Evolutionary conservation across 805 yeast genomes (phyloP).

Genomic region (Ogataea angusta): DNA sequence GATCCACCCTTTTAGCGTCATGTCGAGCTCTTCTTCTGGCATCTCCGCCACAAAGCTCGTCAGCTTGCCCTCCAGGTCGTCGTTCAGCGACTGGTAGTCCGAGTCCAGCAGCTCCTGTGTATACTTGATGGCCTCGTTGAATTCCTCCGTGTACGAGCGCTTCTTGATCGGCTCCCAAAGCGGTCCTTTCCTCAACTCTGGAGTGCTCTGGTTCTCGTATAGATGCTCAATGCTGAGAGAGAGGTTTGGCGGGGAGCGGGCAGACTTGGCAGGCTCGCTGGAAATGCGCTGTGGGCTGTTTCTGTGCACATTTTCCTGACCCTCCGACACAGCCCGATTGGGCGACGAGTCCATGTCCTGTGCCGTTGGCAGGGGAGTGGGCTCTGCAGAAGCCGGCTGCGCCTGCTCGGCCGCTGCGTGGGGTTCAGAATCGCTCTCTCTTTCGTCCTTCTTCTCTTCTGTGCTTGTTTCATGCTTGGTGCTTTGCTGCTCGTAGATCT

Average conservation of each 20-base stretch:
- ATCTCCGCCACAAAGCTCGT: conserved; percentile 62
- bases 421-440: too few relatives aligned
- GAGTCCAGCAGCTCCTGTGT: conserved; percentile 30
- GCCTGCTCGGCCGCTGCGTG: too few relatives aligned
- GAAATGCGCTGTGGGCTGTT: too few relatives aligned
- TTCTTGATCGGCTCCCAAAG: conserved; percentile 1
- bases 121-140: conserved; percentile 31
- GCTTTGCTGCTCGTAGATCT: not conserved
- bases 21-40: conserved; percentile 65
- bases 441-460: too few relatives aligned
- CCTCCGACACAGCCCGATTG: not conserved
- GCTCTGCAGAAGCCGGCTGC: too few relatives aligned
- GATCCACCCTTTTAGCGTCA: conserved; percentile 74
- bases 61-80: conserved; percentile 65
- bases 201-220: conserved; percentile 21
- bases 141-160: conserved; percentile 28
- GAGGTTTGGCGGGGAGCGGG: not conserved
- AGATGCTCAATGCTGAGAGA: conserved; percentile 5
- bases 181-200: conserved; percentile 7
- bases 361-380: not conserved
- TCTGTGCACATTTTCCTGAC: not conserved
- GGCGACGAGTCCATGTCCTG: conserved; percentile 3
- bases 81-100: conserved; percentile 40
- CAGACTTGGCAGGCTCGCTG: not conserved
- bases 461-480: not conserved